Evolutionary conservation across 257 asterid genomes (phyloP).

Genomic region (Primulina eburnea): DNA sequence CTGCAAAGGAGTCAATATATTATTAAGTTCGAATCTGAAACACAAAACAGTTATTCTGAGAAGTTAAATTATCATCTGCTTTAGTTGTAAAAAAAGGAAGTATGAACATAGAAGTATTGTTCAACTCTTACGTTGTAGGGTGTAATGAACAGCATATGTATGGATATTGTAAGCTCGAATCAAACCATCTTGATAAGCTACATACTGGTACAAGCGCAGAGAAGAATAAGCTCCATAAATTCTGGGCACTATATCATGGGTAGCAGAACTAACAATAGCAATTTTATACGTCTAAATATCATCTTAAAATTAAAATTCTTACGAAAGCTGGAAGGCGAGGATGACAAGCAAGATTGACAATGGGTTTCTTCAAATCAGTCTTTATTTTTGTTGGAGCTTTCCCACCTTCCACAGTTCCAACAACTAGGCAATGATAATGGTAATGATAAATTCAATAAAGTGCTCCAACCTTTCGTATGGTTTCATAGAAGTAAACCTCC

Average conservation of each 20-base stretch:
- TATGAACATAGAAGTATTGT: constrained; percentile 17
- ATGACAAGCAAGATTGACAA: constrained; percentile 97
- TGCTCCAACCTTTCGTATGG: background rate
- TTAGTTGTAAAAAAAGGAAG: constrained; percentile 17
- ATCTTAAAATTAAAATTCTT: constrained; percentile 30
- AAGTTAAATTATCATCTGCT: constrained; percentile 19
- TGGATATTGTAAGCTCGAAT: constrained; percentile 94
- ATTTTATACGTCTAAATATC: constrained; percentile 17
- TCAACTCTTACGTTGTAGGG: constrained; percentile 80
- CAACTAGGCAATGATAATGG: constrained; percentile 55
- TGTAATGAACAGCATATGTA: constrained; percentile 90
- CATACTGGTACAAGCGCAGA: constrained; percentile 62
- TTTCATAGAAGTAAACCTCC: background rate
- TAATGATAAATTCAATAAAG: constrained; percentile 29
- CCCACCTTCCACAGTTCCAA: constrained; percentile 98
- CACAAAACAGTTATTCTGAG: constrained; percentile 8
- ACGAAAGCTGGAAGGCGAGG: constrained; percentile 99
- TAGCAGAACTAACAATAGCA: constrained; percentile 14
- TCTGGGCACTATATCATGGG: constrained; percentile 18
- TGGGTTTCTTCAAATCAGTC: constrained; percentile 97
- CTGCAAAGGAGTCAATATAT: constrained; percentile 44
- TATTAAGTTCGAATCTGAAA: constrained; percentile 21
- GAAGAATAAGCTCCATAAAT: constrained; percentile 26
- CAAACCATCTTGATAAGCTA: constrained; percentile 97
- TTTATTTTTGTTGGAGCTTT: constrained; percentile 97